Conservation (phyloP, 768 basidiomycete species). For the Lentinus tigrinus region DNA sequence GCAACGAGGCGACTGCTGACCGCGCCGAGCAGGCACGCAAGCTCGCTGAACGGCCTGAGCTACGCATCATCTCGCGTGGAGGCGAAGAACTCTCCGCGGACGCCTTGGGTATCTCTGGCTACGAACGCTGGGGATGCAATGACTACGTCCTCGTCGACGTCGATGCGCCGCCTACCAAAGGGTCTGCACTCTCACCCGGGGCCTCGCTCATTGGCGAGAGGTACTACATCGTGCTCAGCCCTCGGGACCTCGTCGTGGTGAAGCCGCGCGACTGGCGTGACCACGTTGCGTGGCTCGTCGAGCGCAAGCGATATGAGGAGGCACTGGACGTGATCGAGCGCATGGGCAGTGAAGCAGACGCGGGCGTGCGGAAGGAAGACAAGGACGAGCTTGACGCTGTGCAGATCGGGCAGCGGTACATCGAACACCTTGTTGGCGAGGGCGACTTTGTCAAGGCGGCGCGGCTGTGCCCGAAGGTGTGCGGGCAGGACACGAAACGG, state of each 20-base stretch:
- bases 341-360: constrained; percentile 43
- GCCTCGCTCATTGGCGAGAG: constrained; percentile 24
- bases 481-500: constrained; percentile 70
- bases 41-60: constrained; percentile 87
- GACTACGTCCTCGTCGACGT: constrained; percentile 79
- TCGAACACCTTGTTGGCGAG: constrained; percentile 80
- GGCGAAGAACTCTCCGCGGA: constrained; percentile 90
- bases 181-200: constrained; percentile 16
- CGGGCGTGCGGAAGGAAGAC: constrained; percentile 18
- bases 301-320: constrained; percentile 83
- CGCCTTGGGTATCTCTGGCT: constrained; percentile 75
- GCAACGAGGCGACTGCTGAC: constrained; percentile 68
- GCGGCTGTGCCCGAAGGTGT: constrained; percentile 78
- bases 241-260: constrained; percentile 85
- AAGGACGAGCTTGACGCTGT: constrained; percentile 48
- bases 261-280: constrained; percentile 84
- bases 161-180: constrained; percentile 7
- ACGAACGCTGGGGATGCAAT: constrained; percentile 85
- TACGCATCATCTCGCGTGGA: constrained; percentile 83
- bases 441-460: constrained; percentile 81
- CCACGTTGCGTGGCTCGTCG: constrained; percentile 90
- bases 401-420: constrained; percentile 82
- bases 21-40: constrained; percentile 76
- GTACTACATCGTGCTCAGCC: constrained; percentile 83
- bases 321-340: constrained; percentile 80